Evolutionary conservation across 495 filamentous ascomycete genomes (phyloP).

Genomic region (Ascodesmis nigricans): DNA sequence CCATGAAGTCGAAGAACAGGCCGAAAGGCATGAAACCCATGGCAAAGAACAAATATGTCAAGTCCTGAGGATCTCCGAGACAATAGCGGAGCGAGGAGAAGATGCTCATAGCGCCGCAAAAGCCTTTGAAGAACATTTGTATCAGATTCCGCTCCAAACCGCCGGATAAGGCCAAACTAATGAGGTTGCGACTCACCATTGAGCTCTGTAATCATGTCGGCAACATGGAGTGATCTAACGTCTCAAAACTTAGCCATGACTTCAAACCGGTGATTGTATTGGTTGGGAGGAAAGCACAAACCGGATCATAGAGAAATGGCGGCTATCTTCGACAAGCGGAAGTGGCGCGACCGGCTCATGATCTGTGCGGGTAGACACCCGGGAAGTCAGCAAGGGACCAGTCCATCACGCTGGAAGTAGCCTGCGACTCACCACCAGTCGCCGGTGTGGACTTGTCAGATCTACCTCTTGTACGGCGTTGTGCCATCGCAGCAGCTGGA

Average conservation of each 20-base stretch:
- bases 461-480: too few relatives aligned
- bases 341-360: too few relatives aligned
- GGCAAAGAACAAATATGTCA: constrained; percentile 51
- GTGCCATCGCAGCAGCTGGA: too few relatives aligned
- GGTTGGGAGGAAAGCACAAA: constrained; percentile 21
- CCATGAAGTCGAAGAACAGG: constrained; percentile 96
- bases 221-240: constrained; percentile 76
- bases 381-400: too few relatives aligned
- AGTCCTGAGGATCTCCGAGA: constrained; percentile 44
- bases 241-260: constrained; percentile 8
- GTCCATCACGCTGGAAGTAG: too few relatives aligned
- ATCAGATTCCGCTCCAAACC: not conserved
- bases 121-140: constrained; percentile 28
- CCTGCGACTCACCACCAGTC: too few relatives aligned
- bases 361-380: too few relatives aligned
- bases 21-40: constrained; percentile 80
- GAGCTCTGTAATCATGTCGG: constrained; percentile 83
- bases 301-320: constrained; percentile 46
- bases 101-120: constrained; percentile 78
- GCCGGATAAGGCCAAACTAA: not conserved
- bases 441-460: too few relatives aligned
- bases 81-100: constrained; percentile 92
- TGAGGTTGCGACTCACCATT: constrained; percentile 40
- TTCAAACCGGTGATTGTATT: constrained; percentile 12
- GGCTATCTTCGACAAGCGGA: constrained; percentile 10